A percentile compares a stretch with the other conserved stretches of the same genome.
These are phyloP conservation scores for Leccinum broughii DNA, from an alignment of 768 basidiomycete genomes.

Conservation along the genomic window DNA sequence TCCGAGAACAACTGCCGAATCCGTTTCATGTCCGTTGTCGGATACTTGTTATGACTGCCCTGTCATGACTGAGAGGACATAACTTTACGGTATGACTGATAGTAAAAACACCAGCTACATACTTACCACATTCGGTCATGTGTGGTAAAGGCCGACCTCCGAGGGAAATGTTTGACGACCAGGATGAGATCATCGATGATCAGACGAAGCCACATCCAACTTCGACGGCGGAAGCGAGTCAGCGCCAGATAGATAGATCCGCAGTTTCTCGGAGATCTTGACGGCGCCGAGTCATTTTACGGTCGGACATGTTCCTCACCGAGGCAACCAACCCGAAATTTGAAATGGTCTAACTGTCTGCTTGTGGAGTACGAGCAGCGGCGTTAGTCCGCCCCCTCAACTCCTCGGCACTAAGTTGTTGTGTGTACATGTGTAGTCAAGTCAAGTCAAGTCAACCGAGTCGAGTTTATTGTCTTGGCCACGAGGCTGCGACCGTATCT, in stretches of 20 bases:
- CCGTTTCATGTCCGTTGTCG: no score
- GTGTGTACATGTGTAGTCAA: slow-evolving; percentile 7
- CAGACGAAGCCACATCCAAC: not conserved
- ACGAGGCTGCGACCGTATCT: not conserved
- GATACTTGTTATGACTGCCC: no score
- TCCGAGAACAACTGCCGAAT: not conserved
- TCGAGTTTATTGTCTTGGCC: slow-evolving; percentile 1
- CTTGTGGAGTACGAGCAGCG: not conserved
- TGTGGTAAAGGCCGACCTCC: not conserved
- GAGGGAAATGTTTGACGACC: not conserved
- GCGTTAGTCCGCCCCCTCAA: no score
- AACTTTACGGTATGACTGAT: no score
- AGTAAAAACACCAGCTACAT: no score
- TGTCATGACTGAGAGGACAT: no score
- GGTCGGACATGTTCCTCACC: not conserved
- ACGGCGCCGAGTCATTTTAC: not conserved
- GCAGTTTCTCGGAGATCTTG: not conserved
- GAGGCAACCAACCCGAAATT: not conserved
- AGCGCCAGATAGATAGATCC: not conserved
- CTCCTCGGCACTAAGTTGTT: no score
- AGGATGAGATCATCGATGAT: not conserved
- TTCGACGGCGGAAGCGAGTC: not conserved
- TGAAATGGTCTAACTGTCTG: not conserved
- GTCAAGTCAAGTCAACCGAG: slow-evolving; percentile 3
- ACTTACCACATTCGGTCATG: not conserved